Evolutionary conservation across 108 stramenopile genomes (phyloP).

Genomic region (Cyclostephanos tholiformis): DNA sequence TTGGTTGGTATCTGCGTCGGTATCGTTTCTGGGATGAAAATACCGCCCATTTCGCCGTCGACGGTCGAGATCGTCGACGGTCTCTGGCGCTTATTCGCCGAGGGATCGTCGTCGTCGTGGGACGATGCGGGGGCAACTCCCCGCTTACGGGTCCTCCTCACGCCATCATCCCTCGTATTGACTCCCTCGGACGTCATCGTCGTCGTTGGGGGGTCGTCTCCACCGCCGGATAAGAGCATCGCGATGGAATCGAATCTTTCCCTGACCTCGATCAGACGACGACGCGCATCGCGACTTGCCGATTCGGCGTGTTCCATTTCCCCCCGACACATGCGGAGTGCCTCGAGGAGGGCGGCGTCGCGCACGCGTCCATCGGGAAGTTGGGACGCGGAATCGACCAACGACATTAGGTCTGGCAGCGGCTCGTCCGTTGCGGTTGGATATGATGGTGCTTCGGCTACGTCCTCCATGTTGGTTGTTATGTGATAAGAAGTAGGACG

Average conservation of each 20-base stretch:
- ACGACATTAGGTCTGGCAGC: conserved; percentile 17
- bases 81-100: not conserved
- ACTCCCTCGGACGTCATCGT: not conserved
- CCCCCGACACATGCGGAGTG: conserved; percentile 22
- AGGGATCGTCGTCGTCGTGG: not conserved
- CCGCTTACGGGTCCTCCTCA: not conserved
- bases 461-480: not conserved
- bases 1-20: conserved; percentile 21
- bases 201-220: not conserved
- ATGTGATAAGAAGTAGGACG: too few relatives aligned
- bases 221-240: conserved; percentile 12
- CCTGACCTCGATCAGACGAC: conserved; percentile 16
- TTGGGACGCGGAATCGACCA: conserved; percentile 20
- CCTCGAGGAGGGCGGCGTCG: conserved; percentile 26
- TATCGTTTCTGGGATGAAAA: not conserved
- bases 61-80: not conserved
- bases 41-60: not conserved
- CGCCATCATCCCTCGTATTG: not conserved
- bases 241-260: conserved; percentile 13
- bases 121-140: not conserved
- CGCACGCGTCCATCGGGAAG: conserved; percentile 11
- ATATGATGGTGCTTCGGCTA: not conserved
- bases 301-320: conserved; percentile 25
- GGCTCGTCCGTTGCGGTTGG: not conserved
- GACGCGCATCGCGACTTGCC: not conserved